These are phyloP conservation scores for Apiospora sp. DNA, from an alignment of 2,329 filamentous ascomycete species.

Conservation along the genomic window DNA sequence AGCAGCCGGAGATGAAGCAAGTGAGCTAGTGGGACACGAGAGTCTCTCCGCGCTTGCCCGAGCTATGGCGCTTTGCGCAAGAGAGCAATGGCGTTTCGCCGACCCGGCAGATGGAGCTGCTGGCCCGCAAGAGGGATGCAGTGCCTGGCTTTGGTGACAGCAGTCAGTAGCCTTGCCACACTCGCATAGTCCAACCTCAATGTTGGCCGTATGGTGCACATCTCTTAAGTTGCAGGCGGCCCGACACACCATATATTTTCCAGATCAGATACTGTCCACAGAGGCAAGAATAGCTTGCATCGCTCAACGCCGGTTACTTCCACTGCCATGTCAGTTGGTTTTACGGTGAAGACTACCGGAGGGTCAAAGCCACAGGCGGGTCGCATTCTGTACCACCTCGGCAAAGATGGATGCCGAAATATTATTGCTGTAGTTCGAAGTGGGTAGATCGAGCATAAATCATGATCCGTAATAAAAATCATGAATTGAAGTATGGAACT, in stretches of 20 bases:
- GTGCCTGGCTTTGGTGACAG: neutral
- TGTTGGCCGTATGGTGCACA: neutral
- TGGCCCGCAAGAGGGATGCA: neutral
- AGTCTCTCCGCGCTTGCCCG: constrained; percentile 22
- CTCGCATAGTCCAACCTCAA: neutral
- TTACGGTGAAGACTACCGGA: too few relatives aligned
- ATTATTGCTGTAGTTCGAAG: neutral
- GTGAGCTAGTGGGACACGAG: constrained; percentile 36
- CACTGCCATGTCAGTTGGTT: too few relatives aligned
- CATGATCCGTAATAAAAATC: neutral
- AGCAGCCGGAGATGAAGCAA: constrained; percentile 43
- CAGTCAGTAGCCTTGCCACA: neutral
- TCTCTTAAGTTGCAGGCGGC: neutral
- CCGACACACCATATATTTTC: neutral
- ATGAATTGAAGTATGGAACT: neutral
- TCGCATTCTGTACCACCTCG: neutral
- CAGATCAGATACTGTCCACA: neutral
- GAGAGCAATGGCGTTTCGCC: neutral
- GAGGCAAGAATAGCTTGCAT: neutral
- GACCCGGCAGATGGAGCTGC: neutral
- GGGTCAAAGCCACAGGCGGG: neutral
- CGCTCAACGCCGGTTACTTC: neutral
- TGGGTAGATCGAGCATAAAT: neutral
- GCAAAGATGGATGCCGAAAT: neutral
- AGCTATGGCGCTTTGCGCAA: constrained; percentile 10